Conservation (phyloP, 345 rosid genomes). For the Pistacia atlantica region DNA sequence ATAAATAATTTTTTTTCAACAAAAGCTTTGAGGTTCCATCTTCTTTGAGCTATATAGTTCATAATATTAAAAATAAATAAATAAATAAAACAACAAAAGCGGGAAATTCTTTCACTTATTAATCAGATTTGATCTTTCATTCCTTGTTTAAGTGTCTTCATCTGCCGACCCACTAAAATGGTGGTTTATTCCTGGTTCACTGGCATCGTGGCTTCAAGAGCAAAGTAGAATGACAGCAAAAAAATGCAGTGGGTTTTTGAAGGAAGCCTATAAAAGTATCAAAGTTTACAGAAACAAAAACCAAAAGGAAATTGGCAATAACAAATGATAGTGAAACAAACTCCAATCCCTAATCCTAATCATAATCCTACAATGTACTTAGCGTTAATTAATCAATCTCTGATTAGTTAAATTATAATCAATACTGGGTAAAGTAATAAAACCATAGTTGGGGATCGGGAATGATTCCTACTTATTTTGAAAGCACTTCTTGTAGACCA, state of each 20-base stretch:
- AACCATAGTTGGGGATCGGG: conserved; percentile 1
- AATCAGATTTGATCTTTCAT: not conserved
- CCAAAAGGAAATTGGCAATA: conserved; percentile 18
- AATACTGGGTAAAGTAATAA: not conserved
- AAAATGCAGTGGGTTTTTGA: not conserved
- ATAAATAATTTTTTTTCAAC: not conserved
- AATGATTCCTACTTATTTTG: not conserved
- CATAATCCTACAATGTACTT: not conserved
- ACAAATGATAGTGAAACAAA: conserved; percentile 15
- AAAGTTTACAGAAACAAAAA: conserved; percentile 15
- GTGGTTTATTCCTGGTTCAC: not conserved
- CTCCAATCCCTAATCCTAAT: not conserved
- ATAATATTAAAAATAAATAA: not conserved
- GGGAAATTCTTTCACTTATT: no score
- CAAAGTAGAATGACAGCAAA: not conserved
- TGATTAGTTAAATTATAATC: not conserved
- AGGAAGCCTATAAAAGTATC: conserved; percentile 3
- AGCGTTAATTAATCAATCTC: not conserved
- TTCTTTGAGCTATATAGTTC: not conserved
- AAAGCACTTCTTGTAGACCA: not conserved
- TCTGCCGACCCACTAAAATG: conserved; percentile 21
- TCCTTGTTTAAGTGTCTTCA: not conserved
- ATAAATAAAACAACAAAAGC: not conserved
- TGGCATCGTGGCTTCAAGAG: not conserved
- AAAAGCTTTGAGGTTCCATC: not conserved